Evolutionary conservation across 768 basidiomycete genomes (phyloP), one percentile per base, ranked within the genome.

Genomic region (Lactifluus rugatus): DNA sequence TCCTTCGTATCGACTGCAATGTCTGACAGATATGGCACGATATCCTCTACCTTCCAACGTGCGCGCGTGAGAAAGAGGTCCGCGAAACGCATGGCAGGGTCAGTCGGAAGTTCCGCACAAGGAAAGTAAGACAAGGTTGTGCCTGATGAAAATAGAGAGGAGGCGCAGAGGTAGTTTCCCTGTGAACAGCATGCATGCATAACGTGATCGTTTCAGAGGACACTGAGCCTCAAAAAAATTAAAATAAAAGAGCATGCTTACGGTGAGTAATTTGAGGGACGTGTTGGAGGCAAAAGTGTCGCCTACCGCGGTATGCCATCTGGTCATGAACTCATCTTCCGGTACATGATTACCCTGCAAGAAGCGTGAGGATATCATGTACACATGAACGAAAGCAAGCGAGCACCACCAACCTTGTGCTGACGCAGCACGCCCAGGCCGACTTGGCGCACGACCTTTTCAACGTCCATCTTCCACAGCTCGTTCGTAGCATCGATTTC

Each of bases 1-100:
- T 91, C 91, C 70, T 96, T 95, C 8, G 75, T 72, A 67, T 90
- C 84, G n/a, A 93, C 75, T 0, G 85, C 85, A 55, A 96, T 82
- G 61, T 92, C 92, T 6, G 75, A 71, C 13, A 98, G 73, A 72
- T 94, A 98, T 4, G 87, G 89, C 26, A 74, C 71, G 59, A 97
- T 87, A 17, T 94, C 91, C 13, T 87, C 83, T 6, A 77, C 79
- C 66, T 78, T 83, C 91, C 92, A 93, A 46, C 80, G 80, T 21
- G 80, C 62, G 5, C 85, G 82, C 9, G 85, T 87, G 39, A 90
- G 75, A 76, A 99, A 99, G 16, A 98, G 79, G 62, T 95, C 91
- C 13, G 80, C 70, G 72, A 98, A 98, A 16, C 95, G 85, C 8
- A 82, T 79, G 1, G 84, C 75, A 5, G 94, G 87, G 51, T 91